These are phyloP conservation scores for Penicillium sp. DNA, from an alignment of 2,329 filamentous ascomycete genomes.

Conservation along the genomic window DNA sequence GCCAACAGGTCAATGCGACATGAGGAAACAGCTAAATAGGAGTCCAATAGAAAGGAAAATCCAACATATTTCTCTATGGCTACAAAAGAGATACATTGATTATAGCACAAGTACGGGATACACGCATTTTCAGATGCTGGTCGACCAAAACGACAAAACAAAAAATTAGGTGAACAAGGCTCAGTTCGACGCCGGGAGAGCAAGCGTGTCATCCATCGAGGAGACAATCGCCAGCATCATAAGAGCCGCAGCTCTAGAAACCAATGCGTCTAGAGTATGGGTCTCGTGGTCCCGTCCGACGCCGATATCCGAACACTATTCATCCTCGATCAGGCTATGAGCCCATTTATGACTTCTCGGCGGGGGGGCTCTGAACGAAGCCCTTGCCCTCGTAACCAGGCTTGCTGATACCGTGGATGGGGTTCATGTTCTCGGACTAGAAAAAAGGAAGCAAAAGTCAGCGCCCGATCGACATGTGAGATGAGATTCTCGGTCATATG, in stretches of 20 bases:
- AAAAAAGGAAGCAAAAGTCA: constrained; percentile 17
- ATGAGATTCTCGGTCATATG: neutral
- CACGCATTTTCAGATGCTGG: constrained; percentile 38
- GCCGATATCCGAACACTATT: constrained; percentile 25
- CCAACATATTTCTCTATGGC: constrained; percentile 32
- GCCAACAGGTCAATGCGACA: constrained; percentile 7
- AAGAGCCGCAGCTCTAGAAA: neutral
- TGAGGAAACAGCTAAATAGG: neutral
- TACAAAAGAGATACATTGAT: constrained; percentile 47
- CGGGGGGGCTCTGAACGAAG: constrained; percentile 65
- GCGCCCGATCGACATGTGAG: constrained; percentile 15
- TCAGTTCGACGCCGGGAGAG: constrained; percentile 15
- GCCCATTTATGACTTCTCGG: constrained; percentile 38
- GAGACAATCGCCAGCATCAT: constrained; percentile 15
- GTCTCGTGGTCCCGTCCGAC: neutral
- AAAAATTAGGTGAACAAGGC: constrained; percentile 13
- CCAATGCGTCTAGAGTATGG: neutral
- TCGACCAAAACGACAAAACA: constrained; percentile 27
- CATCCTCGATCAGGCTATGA: constrained; percentile 20
- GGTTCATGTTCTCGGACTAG: constrained; percentile 81
- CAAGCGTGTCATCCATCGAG: constrained; percentile 7
- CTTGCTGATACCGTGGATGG: constrained; percentile 79
- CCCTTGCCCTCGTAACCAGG: constrained; percentile 77
- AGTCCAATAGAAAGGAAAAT: constrained; percentile 3
- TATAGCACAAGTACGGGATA: constrained; percentile 46